Percentiles rank a stretch among this genome's conserved stretches.
Evolutionary conservation across 345 rosid genomes (phyloP).

Genomic region (Raphanus sativus): DNA sequence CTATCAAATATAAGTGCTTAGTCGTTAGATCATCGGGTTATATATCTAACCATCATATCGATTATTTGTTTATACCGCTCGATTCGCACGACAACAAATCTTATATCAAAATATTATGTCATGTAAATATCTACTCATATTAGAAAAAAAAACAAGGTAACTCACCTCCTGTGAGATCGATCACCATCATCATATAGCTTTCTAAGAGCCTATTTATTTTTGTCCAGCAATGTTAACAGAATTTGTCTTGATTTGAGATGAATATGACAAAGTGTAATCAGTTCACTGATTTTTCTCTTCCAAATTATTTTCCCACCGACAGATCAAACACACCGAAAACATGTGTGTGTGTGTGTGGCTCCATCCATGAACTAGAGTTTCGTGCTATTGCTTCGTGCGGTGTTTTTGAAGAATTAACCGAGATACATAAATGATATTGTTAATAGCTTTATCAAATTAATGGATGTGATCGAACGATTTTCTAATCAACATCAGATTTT

Average conservation of each 20-base stretch:
- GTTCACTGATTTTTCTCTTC: conserved; percentile 6
- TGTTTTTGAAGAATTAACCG: background rate
- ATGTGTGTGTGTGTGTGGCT: conserved; percentile 7
- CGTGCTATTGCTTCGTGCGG: background rate
- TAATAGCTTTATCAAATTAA: background rate
- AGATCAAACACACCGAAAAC: conserved; percentile 10
- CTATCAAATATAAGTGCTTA: background rate
- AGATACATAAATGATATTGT: background rate
- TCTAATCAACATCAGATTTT: background rate
- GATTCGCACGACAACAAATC: conserved; percentile 24
- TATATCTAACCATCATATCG: background rate
- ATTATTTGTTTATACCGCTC: background rate
- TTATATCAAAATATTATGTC: conserved; percentile 25
- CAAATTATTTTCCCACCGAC: conserved; percentile 30
- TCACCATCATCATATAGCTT: conserved; percentile 20
- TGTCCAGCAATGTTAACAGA: conserved; percentile 31
- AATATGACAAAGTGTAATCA: conserved; percentile 8
- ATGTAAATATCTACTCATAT: conserved; percentile 22
- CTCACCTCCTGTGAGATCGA: conserved; percentile 25
- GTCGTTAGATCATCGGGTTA: background rate
- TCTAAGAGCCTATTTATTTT: conserved; percentile 28
- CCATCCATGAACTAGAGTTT: conserved; percentile 14
- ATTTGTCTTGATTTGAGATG: conserved; percentile 29
- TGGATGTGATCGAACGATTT: background rate
- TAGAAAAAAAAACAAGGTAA: conserved; percentile 2